Percentiles rank a stretch among this genome's conserved stretches.
Conservation (phyloP, 495 filamentous ascomycete genomes). For the Talaromyces borbonicus region DNA sequence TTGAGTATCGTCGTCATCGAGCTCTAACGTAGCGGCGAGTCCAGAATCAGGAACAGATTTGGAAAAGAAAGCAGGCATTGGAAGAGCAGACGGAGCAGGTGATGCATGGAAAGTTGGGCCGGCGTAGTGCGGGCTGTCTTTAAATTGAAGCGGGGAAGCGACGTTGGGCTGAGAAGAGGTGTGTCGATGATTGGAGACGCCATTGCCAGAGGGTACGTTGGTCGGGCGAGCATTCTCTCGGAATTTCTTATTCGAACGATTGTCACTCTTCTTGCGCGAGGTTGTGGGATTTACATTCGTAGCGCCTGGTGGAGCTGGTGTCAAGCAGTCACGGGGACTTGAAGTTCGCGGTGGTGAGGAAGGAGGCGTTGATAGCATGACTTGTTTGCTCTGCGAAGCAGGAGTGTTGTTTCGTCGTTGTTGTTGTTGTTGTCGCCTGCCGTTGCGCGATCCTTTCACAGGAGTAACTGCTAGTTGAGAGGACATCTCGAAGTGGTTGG, state of each 20-base stretch:
- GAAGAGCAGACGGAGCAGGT: constrained; percentile 84
- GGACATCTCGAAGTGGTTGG: constrained; percentile 32
- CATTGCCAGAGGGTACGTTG: constrained; percentile 17
- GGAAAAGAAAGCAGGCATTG: constrained; percentile 86
- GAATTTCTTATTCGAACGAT: constrained; percentile 29
- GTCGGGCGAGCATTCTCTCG: constrained; percentile 18
- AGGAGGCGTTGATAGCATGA: constrained; percentile 30
- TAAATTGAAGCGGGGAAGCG: constrained; percentile 38
- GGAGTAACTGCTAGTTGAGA: constrained; percentile 30
- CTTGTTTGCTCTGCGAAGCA: constrained; percentile 17
- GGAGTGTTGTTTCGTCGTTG: constrained; percentile 28
- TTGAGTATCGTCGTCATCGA: constrained; percentile 27
- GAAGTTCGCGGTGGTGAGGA: constrained; percentile 32
- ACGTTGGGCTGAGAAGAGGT: constrained; percentile 24
- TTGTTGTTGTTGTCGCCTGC: constrained; percentile 27
- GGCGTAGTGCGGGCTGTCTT: constrained; percentile 58
- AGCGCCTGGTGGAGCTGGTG: constrained; percentile 19
- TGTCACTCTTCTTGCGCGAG: constrained; percentile 29
- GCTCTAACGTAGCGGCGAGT: constrained; percentile 25
- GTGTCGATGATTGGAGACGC: constrained; percentile 19
- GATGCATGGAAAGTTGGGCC: constrained; percentile 94
- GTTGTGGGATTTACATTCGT: constrained; percentile 13
- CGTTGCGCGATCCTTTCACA: constrained; percentile 29
- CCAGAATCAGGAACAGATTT: constrained; percentile 58
- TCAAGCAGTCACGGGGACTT: constrained; percentile 25